Percentiles rank a stretch among this genome's conserved stretches.
Evolutionary conservation across 495 filamentous ascomycete genomes (phyloP).

Genomic region (Hamigera avellanea): DNA sequence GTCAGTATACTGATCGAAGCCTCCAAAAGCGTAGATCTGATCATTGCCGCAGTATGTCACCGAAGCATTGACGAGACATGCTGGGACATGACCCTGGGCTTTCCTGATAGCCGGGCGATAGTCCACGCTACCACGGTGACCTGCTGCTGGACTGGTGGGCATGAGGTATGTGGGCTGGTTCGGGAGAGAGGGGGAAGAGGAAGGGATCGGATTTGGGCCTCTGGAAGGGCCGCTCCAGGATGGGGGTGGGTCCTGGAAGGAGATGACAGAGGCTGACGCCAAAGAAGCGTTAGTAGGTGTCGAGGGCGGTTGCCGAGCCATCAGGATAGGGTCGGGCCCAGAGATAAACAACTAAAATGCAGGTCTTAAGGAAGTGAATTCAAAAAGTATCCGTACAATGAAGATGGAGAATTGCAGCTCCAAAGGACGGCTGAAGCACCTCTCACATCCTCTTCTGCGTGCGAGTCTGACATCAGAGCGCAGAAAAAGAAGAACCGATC

Average conservation of each 20-base stretch:
- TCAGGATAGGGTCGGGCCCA: conserved; percentile 6
- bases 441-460: no score
- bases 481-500: no score
- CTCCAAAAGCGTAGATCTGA: conserved; percentile 94
- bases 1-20: conserved; percentile 98
- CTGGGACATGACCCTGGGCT: conserved; percentile 75
- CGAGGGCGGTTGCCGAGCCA: conserved; percentile 20
- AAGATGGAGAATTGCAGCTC: no score
- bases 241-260: conserved; percentile 26
- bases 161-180: conserved; percentile 70
- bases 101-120: conserved; percentile 74
- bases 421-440: no score
- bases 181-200: conserved; percentile 18
- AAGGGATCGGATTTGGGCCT: conserved; percentile 14
- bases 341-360: conserved; percentile 1
- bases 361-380: conserved; percentile 4
- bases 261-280: conserved; percentile 5
- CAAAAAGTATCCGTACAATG: no score
- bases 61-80: conserved; percentile 93
- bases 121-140: conserved; percentile 48
- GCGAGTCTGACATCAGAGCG: no score
- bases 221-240: conserved; percentile 18
- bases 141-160: conserved; percentile 61
- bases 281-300: conserved; percentile 8
- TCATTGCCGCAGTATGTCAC: conserved; percentile 95